Evolutionary conservation across 208 protist genomes (phyloP).

Genomic region (Crithidia fasciculata): DNA sequence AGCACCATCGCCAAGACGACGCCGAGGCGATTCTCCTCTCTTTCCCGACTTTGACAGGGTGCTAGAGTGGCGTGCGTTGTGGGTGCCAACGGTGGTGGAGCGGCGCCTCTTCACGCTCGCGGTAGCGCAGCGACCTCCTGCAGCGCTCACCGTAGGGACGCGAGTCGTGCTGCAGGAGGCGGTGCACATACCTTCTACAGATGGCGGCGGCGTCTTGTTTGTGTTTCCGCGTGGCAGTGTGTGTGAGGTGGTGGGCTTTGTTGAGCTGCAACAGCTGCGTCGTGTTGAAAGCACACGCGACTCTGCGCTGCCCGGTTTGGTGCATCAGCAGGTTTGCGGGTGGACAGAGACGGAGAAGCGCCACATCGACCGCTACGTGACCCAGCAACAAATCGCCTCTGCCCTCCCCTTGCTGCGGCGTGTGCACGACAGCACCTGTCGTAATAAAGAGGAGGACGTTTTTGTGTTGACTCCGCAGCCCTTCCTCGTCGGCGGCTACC

Average conservation of each 20-base stretch:
- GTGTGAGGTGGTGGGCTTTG: constrained; percentile 37
- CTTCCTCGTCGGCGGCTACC: constrained; percentile 51
- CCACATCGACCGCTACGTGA: constrained; percentile 19
- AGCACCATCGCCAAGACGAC: background rate
- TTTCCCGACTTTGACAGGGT: constrained; percentile 25
- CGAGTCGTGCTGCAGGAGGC: constrained; percentile 33
- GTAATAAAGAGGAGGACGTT: background rate
- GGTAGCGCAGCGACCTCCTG: constrained; percentile 35
- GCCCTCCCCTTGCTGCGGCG: constrained; percentile 45
- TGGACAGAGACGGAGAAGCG: background rate
- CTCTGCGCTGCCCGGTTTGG: background rate
- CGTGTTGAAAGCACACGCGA: background rate
- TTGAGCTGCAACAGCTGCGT: background rate
- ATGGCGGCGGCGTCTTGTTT: background rate
- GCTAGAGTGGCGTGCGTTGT: constrained; percentile 12
- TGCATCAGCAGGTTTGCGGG: constrained; percentile 11
- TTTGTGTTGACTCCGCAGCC: constrained; percentile 41
- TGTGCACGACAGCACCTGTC: background rate
- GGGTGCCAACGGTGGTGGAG: constrained; percentile 42
- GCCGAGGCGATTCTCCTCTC: too few species aligned
- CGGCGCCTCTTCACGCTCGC: constrained; percentile 55
- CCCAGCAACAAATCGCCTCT: constrained; percentile 28
- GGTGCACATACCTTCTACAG: constrained; percentile 10
- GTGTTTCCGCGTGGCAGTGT: constrained; percentile 12
- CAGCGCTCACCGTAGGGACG: constrained; percentile 40